These are phyloP conservation scores for Nicotiana attenuata DNA, from an alignment of 257 asterid genomes.

Conservation along the genomic window DNA sequence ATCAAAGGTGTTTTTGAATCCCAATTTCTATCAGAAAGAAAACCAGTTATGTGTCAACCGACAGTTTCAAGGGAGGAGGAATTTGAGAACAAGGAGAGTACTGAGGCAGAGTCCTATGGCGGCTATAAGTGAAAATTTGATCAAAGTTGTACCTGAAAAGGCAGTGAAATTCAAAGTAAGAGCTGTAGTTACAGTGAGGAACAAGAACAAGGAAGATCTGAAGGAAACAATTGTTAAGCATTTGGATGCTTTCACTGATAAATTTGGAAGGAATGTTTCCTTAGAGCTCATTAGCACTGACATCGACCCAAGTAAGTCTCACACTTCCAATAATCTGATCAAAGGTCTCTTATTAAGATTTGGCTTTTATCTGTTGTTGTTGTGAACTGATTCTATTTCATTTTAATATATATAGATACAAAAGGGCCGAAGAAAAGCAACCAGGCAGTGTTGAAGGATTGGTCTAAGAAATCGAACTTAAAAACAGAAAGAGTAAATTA, in stretches of 20 bases:
- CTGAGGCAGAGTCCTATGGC: constrained; percentile 35
- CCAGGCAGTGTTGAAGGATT: constrained; percentile 60
- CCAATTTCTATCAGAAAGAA: constrained; percentile 7
- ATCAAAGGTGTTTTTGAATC: constrained; percentile 14
- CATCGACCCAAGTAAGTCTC: constrained; percentile 67
- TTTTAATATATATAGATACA: constrained; percentile 34
- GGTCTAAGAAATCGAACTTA: constrained; percentile 82
- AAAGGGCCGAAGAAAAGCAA: constrained; percentile 70
- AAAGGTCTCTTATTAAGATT: neutral
- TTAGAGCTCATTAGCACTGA: constrained; percentile 73
- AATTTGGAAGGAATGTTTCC: constrained; percentile 72
- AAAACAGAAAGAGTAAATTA: constrained; percentile 78
- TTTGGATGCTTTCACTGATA: constrained; percentile 69
- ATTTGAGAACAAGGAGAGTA: constrained; percentile 16
- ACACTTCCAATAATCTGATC: neutral
- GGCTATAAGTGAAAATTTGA: constrained; percentile 74
- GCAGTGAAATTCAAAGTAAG: constrained; percentile 71
- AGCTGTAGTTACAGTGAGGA: constrained; percentile 77
- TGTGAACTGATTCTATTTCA: neutral
- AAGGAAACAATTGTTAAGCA: constrained; percentile 66
- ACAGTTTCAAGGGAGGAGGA: constrained; percentile 29
- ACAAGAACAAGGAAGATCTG: constrained; percentile 70
- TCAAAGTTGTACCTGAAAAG: constrained; percentile 59
- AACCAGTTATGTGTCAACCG: constrained; percentile 14
- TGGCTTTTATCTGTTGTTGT: neutral